Conservation (phyloP, 1,139 yeast species). For the Pichia sp. region DNA sequence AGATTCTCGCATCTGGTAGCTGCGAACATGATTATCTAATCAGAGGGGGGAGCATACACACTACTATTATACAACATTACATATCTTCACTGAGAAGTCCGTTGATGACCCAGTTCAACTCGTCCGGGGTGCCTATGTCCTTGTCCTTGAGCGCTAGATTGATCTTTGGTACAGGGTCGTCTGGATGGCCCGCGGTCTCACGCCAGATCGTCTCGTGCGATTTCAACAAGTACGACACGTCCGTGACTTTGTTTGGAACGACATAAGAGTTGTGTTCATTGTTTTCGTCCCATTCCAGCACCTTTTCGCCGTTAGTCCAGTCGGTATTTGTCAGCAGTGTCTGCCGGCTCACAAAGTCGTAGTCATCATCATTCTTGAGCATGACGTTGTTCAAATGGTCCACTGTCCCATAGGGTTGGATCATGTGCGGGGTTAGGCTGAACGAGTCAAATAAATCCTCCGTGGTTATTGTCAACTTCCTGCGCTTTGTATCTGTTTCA, state of each 20-base stretch:
- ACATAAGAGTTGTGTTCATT: conserved; percentile 10
- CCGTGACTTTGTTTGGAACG: conserved; percentile 16
- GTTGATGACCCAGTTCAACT: conserved; percentile 65
- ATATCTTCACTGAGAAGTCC: conserved; percentile 37
- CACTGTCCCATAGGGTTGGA: conserved; percentile 63
- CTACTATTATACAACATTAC: neutral
- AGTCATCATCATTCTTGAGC: conserved; percentile 48
- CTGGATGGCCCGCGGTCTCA: conserved; percentile 1
- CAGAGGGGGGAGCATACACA: neutral
- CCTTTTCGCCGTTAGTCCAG: conserved; percentile 5
- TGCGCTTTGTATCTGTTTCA: conserved; percentile 13
- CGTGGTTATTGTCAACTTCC: conserved; percentile 45
- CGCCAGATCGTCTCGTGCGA: conserved; percentile 9
- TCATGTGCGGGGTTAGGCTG: conserved; percentile 59
- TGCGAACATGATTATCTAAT: neutral
- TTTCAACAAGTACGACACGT: conserved; percentile 19
- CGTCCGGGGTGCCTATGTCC: conserved; percentile 56
- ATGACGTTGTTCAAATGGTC: conserved; percentile 33
- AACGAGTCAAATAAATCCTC: conserved; percentile 66
- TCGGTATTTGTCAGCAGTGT: neutral
- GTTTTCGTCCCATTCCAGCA: conserved; percentile 1
- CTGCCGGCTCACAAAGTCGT: conserved; percentile 15
- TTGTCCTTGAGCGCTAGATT: conserved; percentile 27
- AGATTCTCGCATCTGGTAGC: neutral
- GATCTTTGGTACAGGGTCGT: conserved; percentile 12